Percentiles rank a stretch among this genome's conserved stretches.
phyloP scores from a whole-genome alignment of 2,329 filamentous ascomycete genomes.

The Trichoderma oligosporum region DNA sequence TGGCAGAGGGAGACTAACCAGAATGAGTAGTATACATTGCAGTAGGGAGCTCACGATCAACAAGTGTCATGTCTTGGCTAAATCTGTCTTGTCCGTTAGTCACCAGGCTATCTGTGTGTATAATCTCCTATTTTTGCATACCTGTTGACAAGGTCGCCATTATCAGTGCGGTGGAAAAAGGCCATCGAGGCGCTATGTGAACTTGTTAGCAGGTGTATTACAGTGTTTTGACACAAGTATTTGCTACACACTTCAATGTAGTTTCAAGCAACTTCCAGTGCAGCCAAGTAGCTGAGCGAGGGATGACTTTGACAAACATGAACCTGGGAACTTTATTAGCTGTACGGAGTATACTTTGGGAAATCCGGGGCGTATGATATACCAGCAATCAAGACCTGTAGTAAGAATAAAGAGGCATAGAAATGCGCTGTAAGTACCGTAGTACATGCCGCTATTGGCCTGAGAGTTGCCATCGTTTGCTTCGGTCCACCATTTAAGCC shows the following conservation, averaged over 20 bases:
- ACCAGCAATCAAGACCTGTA: neutral
- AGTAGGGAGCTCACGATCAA: conserved; percentile 26
- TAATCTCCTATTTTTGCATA: neutral
- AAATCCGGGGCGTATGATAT: neutral
- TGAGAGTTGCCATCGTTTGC: conserved; percentile 11
- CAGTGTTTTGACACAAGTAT: neutral
- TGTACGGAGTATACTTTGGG: neutral
- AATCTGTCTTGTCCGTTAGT: neutral
- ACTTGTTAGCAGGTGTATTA: neutral
- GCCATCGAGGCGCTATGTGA: neutral
- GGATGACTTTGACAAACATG: conserved; percentile 9
- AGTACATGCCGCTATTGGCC: neutral
- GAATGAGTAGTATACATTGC: conserved; percentile 14
- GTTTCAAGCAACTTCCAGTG: conserved; percentile 3
- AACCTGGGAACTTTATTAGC: neutral
- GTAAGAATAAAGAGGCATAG: neutral
- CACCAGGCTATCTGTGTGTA: neutral
- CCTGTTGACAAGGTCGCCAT: neutral
- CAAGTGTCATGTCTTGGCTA: conserved; percentile 25
- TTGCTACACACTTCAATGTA: neutral
- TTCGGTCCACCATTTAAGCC: conserved; percentile 34
- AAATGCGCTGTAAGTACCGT: neutral
- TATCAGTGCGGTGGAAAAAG: conserved; percentile 1
- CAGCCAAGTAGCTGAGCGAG: neutral
- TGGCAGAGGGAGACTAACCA: neutral